Conservation (phyloP, 2,329 filamentous ascomycete species). For the Arthroderma sp. region DNA sequence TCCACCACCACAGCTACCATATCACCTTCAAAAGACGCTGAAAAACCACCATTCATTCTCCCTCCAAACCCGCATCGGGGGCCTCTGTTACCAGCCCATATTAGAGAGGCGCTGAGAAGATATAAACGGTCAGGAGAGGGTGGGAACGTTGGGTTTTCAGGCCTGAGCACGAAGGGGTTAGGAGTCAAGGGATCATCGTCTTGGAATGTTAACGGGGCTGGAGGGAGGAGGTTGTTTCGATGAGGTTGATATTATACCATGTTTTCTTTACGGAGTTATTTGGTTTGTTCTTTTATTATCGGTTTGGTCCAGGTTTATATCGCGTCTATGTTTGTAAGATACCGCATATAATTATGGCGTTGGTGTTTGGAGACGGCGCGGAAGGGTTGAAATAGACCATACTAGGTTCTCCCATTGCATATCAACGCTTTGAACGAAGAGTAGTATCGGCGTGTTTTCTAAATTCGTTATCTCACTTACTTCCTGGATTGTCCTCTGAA, state of each 20-base stretch:
- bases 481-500: no score
- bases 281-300: no score
- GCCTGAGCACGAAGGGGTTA: conserved; percentile 33
- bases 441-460: no score
- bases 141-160: conserved; percentile 35
- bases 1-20: neutral
- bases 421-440: no score
- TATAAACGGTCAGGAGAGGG: conserved; percentile 38
- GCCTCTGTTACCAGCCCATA: conserved; percentile 35
- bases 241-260: conserved; percentile 13
- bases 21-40: conserved; percentile 52
- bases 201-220: conserved; percentile 29
- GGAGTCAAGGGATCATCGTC: conserved; percentile 31
- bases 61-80: conserved; percentile 35
- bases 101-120: conserved; percentile 37
- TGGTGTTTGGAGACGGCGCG: no score
- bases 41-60: conserved; percentile 17
- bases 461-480: no score
- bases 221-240: conserved; percentile 32
- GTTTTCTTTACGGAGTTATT: neutral
- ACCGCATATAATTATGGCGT: no score
- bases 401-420: no score
- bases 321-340: no score
- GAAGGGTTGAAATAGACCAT: no score
- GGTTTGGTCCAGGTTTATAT: no score